phyloP scores from a whole-genome alignment of 1,284 basidiomycete species.

The Heterobasidion parviporum region DNA sequence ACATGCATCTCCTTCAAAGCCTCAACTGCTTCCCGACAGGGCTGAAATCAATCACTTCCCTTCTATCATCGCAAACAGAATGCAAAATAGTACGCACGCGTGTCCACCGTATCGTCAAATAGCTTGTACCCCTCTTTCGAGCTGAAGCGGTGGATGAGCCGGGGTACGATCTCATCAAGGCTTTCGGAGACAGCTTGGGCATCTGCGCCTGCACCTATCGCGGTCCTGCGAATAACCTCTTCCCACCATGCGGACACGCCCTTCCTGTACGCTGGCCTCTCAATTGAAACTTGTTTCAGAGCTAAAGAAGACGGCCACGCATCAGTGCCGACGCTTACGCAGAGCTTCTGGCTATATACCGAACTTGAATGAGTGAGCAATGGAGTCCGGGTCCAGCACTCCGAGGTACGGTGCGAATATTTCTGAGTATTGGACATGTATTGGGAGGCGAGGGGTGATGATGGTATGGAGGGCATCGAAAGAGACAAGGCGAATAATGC shows the following conservation, averaged over 20 bases:
- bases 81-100: slow-evolving; percentile 34
- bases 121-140: slow-evolving; percentile 61
- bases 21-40: slow-evolving; percentile 30
- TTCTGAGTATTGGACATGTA: slow-evolving; percentile 62
- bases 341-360: slow-evolving; percentile 27
- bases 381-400: slow-evolving; percentile 35
- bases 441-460: slow-evolving; percentile 52
- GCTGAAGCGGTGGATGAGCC: slow-evolving; percentile 56
- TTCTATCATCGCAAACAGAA: neutral
- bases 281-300: slow-evolving; percentile 49
- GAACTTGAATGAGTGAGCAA: slow-evolving; percentile 60
- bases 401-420: slow-evolving; percentile 60
- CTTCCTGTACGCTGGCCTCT: slow-evolving; percentile 43
- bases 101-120: slow-evolving; percentile 54
- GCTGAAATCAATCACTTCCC: neutral
- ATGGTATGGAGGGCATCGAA: slow-evolving; percentile 70
- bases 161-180: slow-evolving; percentile 43
- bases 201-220: slow-evolving; percentile 63
- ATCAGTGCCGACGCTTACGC: neutral
- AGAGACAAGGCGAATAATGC: slow-evolving; percentile 35
- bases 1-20: slow-evolving; percentile 36
- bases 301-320: slow-evolving; percentile 28
- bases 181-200: slow-evolving; percentile 40
- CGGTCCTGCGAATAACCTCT: slow-evolving; percentile 64
- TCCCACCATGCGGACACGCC: slow-evolving; percentile 61